These are phyloP conservation scores for Coriaria nepalensis DNA, from an alignment of 306 rosid genomes.

Conservation along the genomic window DNA sequence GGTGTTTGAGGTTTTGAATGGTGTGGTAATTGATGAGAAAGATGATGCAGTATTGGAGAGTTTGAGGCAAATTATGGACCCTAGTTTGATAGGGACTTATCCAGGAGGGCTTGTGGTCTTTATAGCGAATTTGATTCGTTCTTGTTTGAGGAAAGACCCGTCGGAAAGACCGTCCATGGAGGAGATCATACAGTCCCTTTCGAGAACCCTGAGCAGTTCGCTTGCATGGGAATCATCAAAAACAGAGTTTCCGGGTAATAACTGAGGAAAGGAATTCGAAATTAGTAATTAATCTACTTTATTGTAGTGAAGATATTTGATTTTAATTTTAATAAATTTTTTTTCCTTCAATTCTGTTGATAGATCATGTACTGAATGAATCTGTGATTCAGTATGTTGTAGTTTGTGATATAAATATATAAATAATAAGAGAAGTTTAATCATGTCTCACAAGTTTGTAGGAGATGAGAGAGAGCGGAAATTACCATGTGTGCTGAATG, in stretches of 20 bases:
- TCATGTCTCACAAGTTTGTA: too few species aligned
- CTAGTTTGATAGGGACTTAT: slow-evolving; percentile 31
- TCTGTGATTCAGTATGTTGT: too few species aligned
- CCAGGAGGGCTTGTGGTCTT: slow-evolving; percentile 49
- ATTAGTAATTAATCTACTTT: too few species aligned
- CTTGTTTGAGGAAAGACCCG: slow-evolving; percentile 51
- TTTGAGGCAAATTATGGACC: slow-evolving; percentile 45
- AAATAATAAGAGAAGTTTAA: too few species aligned
- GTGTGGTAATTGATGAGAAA: slow-evolving; percentile 16
- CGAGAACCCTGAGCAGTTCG: slow-evolving; percentile 45
- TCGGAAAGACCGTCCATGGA: slow-evolving; percentile 49
- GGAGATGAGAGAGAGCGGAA: too few species aligned
- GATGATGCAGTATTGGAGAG: slow-evolving; percentile 25
- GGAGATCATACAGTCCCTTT: slow-evolving; percentile 48
- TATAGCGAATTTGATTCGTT: slow-evolving; percentile 25
- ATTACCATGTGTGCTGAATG: too few species aligned
- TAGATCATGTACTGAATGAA: too few species aligned
- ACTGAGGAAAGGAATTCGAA: too few species aligned
- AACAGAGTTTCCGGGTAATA: neutral
- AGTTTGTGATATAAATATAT: too few species aligned
- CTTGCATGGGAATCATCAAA: slow-evolving; percentile 48
- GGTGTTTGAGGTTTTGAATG: slow-evolving; percentile 15
- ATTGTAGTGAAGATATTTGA: too few species aligned
- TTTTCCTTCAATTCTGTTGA: too few species aligned
- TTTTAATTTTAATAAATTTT: too few species aligned